phyloP scores from a whole-genome alignment of 129 eudicot species.

The Tanacetum coccineum region DNA sequence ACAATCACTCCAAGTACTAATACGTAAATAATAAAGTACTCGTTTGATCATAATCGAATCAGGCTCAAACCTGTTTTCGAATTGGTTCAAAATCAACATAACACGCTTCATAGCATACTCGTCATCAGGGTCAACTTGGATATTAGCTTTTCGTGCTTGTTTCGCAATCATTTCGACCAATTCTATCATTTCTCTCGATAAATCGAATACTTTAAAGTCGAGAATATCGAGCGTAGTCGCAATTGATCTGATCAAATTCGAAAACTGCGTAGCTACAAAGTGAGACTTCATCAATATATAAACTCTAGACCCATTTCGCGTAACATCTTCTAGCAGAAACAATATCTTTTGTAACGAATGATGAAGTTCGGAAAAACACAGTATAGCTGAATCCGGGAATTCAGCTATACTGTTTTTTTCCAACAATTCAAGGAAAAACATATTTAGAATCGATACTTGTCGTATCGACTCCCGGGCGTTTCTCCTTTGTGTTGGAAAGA shows the following conservation, averaged over 20 bases:
- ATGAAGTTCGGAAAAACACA: constrained; percentile 76
- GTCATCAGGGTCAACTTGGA: constrained; percentile 52
- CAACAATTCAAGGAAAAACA: constrained; percentile 52
- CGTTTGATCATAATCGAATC: constrained; percentile 45
- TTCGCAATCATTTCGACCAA: constrained; percentile 55
- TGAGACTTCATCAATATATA: constrained; percentile 61
- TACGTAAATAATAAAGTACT: constrained; percentile 45
- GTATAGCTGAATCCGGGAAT: constrained; percentile 28
- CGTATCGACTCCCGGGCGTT: constrained; percentile 63
- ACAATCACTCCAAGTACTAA: constrained; percentile 61
- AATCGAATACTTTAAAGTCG: constrained; percentile 32
- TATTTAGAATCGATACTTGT: constrained; percentile 39
- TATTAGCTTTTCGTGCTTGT: constrained; percentile 50
- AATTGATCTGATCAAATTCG: constrained; percentile 34
- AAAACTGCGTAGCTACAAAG: constrained; percentile 46
- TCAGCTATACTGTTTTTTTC: constrained; percentile 20
- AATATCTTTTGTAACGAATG: constrained; percentile 48
- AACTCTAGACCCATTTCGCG: constrained; percentile 41
- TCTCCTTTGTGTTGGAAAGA: constrained; percentile 42
- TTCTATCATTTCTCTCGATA: constrained; percentile 53
- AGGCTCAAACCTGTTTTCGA: constrained; percentile 67
- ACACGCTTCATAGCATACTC: constrained; percentile 50
- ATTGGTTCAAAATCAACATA: constrained; percentile 52
- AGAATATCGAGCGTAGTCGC: constrained; percentile 72
- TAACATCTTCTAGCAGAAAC: constrained; percentile 61